These are phyloP conservation scores for Microdochium paspali DNA, from an alignment of 2,329 filamentous ascomycete genomes.

Conservation along the genomic window DNA sequence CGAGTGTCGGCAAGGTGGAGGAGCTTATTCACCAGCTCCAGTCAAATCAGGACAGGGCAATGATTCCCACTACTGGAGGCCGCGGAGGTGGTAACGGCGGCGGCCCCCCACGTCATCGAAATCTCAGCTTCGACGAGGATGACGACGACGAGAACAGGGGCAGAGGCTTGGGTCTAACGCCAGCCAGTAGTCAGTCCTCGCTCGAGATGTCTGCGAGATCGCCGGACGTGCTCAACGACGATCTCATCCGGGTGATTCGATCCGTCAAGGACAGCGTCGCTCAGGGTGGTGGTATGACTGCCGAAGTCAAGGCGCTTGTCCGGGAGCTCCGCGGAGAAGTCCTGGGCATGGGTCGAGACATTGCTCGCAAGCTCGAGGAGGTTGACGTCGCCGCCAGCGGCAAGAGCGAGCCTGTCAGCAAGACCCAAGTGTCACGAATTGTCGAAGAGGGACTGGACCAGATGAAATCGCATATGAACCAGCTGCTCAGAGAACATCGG, in stretches of 20 bases:
- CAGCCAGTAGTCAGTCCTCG: constrained; percentile 15
- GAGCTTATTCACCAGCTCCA: constrained; percentile 60
- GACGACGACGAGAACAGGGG: constrained; percentile 21
- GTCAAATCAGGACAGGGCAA: constrained; percentile 31
- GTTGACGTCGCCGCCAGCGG: constrained; percentile 36
- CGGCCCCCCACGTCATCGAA: constrained; percentile 15
- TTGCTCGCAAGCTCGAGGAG: constrained; percentile 78
- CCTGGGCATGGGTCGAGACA: constrained; percentile 85
- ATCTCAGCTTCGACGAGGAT: constrained; percentile 29
- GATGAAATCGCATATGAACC: constrained; percentile 76
- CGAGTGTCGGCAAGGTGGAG: constrained; percentile 53
- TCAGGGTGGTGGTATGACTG: constrained; percentile 79
- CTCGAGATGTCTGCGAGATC: not conserved
- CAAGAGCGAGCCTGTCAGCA: constrained; percentile 42
- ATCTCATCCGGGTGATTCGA: constrained; percentile 72
- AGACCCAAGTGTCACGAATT: constrained; percentile 65
- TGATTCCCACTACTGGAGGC: constrained; percentile 22
- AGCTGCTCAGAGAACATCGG: constrained; percentile 66
- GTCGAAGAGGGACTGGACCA: constrained; percentile 74
- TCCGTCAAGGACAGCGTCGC: constrained; percentile 87
- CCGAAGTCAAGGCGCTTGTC: constrained; percentile 84
- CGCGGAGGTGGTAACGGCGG: constrained; percentile 14
- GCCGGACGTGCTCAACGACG: constrained; percentile 59
- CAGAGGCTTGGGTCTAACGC: constrained; percentile 22
- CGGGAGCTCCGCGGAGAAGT: constrained; percentile 87